Conservation (phyloP, 2,329 filamentous ascomycete species). For the Hirsutella minnesotensis region DNA sequence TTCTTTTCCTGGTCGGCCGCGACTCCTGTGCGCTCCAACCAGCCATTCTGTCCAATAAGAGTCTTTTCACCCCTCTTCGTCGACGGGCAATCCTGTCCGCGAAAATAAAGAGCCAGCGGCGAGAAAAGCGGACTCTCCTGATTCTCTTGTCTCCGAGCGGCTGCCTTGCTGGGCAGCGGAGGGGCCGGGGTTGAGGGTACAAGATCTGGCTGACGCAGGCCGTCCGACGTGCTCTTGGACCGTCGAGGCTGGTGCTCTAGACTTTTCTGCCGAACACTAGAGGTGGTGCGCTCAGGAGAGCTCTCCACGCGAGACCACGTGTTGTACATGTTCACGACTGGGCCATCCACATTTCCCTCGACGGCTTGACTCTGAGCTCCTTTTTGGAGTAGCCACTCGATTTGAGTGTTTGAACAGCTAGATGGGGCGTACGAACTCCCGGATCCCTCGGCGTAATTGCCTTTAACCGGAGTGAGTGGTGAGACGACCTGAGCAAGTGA, state of each 20-base stretch:
- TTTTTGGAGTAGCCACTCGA: not conserved
- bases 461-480: slow-evolving; percentile 11
- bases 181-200: not conserved
- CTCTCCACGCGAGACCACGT: slow-evolving; percentile 9
- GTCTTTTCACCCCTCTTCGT: slow-evolving; percentile 34
- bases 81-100: slow-evolving; percentile 23
- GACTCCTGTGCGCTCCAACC: slow-evolving; percentile 35
- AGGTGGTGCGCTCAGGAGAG: slow-evolving; percentile 9
- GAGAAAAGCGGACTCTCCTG: slow-evolving; percentile 22
- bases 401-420: not conserved
- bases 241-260: slow-evolving; percentile 11
- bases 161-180: not conserved
- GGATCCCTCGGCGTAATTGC: not conserved
- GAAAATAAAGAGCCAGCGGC: slow-evolving; percentile 30
- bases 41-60: slow-evolving; percentile 43
- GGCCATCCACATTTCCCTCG: slow-evolving; percentile 6
- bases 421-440: not conserved
- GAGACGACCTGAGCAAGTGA: slow-evolving; percentile 12
- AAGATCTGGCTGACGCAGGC: slow-evolving; percentile 1
- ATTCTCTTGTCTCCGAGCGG: not conserved
- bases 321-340: slow-evolving; percentile 11
- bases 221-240: slow-evolving; percentile 18
- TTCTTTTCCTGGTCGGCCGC: slow-evolving; percentile 12
- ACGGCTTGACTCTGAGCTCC: not conserved
- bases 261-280: slow-evolving; percentile 5